Conservation (phyloP, 371 early-diverging fungal species). For the Funneliformis caledonium region DNA sequence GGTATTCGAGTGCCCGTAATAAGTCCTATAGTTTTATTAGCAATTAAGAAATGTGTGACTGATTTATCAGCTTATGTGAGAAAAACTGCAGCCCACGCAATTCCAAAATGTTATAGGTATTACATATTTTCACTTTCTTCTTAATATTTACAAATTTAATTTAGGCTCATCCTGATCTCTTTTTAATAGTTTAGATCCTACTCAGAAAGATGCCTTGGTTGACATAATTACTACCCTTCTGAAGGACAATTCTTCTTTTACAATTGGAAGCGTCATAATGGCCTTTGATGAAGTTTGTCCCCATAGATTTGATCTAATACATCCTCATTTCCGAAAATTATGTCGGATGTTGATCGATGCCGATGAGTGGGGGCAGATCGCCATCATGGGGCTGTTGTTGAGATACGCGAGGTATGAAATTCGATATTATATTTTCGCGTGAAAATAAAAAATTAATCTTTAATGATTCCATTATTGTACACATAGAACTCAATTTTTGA, state of each 20-base stretch:
- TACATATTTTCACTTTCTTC: background rate
- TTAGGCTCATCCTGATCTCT: background rate
- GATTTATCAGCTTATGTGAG: conserved; percentile 94
- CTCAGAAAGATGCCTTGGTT: conserved; percentile 74
- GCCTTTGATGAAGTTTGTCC: conserved; percentile 91
- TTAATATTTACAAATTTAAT: background rate
- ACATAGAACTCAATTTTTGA: conserved; percentile 63
- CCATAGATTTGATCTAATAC: conserved; percentile 81
- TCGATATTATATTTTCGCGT: background rate
- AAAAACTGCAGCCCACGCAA: conserved; percentile 90
- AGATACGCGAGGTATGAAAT: conserved; percentile 73
- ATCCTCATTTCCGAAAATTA: conserved; percentile 86
- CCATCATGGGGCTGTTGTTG: conserved; percentile 77
- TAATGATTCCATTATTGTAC: background rate
- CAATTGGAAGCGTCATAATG: conserved; percentile 85
- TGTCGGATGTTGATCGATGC: conserved; percentile 84
- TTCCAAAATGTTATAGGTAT: conserved; percentile 86
- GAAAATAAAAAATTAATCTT: background rate
- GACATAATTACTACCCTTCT: conserved; percentile 79
- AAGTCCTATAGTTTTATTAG: conserved; percentile 86
- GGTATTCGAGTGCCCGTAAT: conserved; percentile 92
- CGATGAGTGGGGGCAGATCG: conserved; percentile 95
- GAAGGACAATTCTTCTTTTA: conserved; percentile 84
- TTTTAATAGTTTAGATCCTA: conserved; percentile 71
- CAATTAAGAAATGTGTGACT: conserved; percentile 82